Evolutionary conservation across 495 filamentous ascomycete species (phyloP), one percentile per base, ranked within the genome.

Genomic region (Trypethelium eluteriae): DNA sequence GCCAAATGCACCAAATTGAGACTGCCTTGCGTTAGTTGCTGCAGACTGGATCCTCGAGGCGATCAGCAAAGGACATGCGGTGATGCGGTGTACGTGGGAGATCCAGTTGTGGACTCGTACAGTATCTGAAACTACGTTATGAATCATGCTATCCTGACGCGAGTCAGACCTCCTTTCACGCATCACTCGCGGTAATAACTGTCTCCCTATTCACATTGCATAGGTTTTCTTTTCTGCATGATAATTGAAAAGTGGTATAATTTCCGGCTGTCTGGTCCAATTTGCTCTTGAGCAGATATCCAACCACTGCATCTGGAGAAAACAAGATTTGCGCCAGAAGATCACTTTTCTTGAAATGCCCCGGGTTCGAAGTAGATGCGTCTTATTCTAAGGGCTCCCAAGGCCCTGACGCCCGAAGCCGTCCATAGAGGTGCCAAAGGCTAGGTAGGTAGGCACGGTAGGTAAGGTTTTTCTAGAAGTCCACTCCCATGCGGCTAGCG

Each of bases 11-110:
- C 49, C n/a, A 11, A 11, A 53, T 53, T 53, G 18, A 36, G n/a
- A 59, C 25, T 9, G 53, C 25, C 10, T 59, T 59, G 53, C 53
- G 32, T 59, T 59, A 59, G 53, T 53, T 36, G 53, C 53, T 59
- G 53, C 53, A 59, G 10, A 9, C 25, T 59, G 53, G 14, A 59
- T 59, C 53, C 32, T 59, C 32, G 1, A 36, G 14, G 53, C 14
- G 32, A 59, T 35, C 53, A 34, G 7, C 32, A 59, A 18, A 59
- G 5, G 18, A 7, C 6, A 34, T 59, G 53, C 49, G n/a, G 2
- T 59, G 14, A 10, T 36, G 3, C 18, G 5, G 18, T 32, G 18
- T 44, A 36, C 53, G 53, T 59, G 36, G 25, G 0, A 59, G 53
- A 59, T 59, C 53, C 53, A 59, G 53, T 36, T 7, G 36, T 14